Evolutionary conservation across 1,284 basidiomycete genomes (phyloP), one percentile per base, ranked within the genome.

Genomic region (Inonotus hispidus): DNA sequence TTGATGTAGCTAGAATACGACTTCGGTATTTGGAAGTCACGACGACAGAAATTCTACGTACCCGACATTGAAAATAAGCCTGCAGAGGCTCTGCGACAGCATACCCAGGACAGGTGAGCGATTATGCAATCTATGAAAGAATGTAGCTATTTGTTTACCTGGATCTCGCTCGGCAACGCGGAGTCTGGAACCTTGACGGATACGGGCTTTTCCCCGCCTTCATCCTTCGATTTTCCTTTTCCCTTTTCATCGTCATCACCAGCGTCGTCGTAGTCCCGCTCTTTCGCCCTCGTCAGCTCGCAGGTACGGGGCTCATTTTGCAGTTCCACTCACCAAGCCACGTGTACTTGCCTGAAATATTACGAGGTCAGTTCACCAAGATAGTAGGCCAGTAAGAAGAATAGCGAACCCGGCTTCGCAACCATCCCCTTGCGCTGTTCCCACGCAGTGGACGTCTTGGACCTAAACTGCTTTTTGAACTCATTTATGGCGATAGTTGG

Each of bases 391-490:
- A 6, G 19, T 38, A 35, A 58, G 53, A 35, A 27, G 11, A 25
- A 32, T 32, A 14, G 45, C 23, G 32, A 37, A 68, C 71, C 37
- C 58, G 81, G 81, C 81, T 78, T 81, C 13, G 82, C 71, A 1
- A 74, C 73, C 82, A 83, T 83, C n/a, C 78, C 80, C 14, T 79
- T 74, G 11, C 83, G 70, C 6, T 76, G 56, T 61, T 82, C 80
- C 84, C 84, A 87, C 52, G 69, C 65, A 1, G 75, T 75, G 0
- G 71, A 78, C 0, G 83, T 75, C 69, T 87, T 87, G 1, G 74
- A 65, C 68, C 77, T 82, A 75, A 85, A 87, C 66, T 84, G 82
- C 61, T 81, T 81, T 71, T 82, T 84, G 72, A 86, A 87, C 64
- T 82, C 79, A 16, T 35, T 64, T 27, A 85, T 72, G 1, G 82